Evolutionary conservation across 1,139 yeast species (phyloP).

Genomic region (Blastobotrys arbuscula): DNA sequence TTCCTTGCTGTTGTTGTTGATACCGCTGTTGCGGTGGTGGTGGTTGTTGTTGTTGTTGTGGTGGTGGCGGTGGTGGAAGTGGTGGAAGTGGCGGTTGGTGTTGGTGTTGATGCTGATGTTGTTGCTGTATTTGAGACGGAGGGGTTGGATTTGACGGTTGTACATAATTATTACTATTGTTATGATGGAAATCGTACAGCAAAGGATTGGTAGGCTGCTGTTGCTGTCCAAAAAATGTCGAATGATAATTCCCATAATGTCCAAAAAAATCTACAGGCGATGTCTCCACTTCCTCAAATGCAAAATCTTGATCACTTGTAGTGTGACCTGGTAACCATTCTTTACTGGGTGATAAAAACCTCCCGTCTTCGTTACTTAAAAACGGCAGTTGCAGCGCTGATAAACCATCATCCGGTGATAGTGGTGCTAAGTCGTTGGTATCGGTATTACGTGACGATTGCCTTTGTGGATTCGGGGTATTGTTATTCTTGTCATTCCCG

Average conservation of each 20-base stretch:
- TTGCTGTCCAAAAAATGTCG: slow-evolving; percentile 3
- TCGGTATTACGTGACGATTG: neutral
- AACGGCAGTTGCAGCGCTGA: slow-evolving; percentile 26
- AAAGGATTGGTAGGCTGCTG: neutral
- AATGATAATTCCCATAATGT: slow-evolving; percentile 19
- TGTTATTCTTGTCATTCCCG: neutral
- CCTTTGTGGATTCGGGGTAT: neutral
- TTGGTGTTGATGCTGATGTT: neutral
- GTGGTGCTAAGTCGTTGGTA: neutral
- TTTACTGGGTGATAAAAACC: slow-evolving; percentile 18
- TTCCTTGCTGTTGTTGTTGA: slow-evolving; percentile 7
- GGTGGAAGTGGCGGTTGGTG: neutral
- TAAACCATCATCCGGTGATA: slow-evolving; percentile 12
- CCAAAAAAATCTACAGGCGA: slow-evolving; percentile 27
- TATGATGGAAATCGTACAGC: too few species aligned
- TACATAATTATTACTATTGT: neutral
- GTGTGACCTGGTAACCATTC: slow-evolving; percentile 12
- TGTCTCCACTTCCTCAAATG: slow-evolving; percentile 21
- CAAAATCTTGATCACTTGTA: slow-evolving; percentile 6
- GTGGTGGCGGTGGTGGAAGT: neutral
- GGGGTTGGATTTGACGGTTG: neutral
- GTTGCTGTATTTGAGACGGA: too few species aligned
- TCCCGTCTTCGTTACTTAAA: slow-evolving; percentile 22
- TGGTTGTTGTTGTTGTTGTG: neutral
- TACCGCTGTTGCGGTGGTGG: slow-evolving; percentile 8